These are phyloP conservation scores for Calycina herbarum DNA, from an alignment of 2,329 filamentous ascomycete genomes.

Conservation along the genomic window DNA sequence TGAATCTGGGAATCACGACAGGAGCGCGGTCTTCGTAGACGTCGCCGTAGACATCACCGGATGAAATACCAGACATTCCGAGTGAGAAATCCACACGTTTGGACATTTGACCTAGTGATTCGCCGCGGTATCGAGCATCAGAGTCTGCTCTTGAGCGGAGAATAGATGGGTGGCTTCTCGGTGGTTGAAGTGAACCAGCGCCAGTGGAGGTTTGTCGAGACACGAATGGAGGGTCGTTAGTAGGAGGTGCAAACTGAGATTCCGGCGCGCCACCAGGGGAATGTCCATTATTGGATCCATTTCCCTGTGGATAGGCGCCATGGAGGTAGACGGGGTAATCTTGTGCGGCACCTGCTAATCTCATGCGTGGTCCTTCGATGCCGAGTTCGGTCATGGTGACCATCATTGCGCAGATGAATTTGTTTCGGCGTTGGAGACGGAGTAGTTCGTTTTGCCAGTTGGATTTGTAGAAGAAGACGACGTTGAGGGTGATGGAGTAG, in stretches of 20 bases:
- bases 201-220: slow-evolving; percentile 26
- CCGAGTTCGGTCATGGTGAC: slow-evolving; percentile 60
- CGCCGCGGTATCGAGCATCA: slow-evolving; percentile 50
- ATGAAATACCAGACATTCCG: slow-evolving; percentile 60
- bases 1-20: slow-evolving; percentile 43
- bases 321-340: slow-evolving; percentile 35
- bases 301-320: slow-evolving; percentile 31
- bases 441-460: slow-evolving; percentile 95
- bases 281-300: slow-evolving; percentile 11
- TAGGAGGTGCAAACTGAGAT: slow-evolving; percentile 35
- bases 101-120: slow-evolving; percentile 57
- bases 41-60: slow-evolving; percentile 61
- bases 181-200: slow-evolving; percentile 28
- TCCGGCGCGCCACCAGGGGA: slow-evolving; percentile 25
- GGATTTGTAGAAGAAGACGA: slow-evolving; percentile 96
- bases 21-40: slow-evolving; percentile 58
- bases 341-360: slow-evolving; percentile 33
- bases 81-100: slow-evolving; percentile 71
- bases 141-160: slow-evolving; percentile 50
- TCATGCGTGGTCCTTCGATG: slow-evolving; percentile 39
- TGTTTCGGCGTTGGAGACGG: slow-evolving; percentile 86
- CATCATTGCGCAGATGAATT: slow-evolving; percentile 92
- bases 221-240: slow-evolving; percentile 42
- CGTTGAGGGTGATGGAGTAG: slow-evolving; percentile 82
- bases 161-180: slow-evolving; percentile 49